These are phyloP conservation scores for Poa annua DNA, from an alignment of 176 grass and related monocot genomes.

Conservation along the genomic window DNA sequence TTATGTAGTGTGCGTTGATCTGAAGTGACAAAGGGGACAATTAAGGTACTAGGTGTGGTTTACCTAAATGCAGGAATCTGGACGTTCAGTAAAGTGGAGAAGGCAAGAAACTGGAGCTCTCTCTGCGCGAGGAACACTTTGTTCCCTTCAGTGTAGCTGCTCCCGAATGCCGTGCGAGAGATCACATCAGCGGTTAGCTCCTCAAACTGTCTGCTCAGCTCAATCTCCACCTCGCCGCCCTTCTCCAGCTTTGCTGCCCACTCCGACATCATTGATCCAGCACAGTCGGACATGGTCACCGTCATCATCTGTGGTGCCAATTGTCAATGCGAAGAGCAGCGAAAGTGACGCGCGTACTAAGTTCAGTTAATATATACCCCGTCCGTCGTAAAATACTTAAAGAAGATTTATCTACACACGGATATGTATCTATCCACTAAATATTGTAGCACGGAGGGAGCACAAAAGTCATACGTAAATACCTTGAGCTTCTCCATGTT, in stretches of 20 bases:
- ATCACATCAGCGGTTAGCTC: conserved; percentile 51
- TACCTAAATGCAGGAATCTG: conserved; percentile 31
- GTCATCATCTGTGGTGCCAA: conserved; percentile 58
- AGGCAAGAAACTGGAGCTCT: conserved; percentile 32
- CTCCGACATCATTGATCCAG: conserved; percentile 47
- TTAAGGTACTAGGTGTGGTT: not conserved
- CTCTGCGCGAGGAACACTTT: conserved; percentile 42
- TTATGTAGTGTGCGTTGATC: not conserved
- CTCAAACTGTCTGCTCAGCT: conserved; percentile 37
- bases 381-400: too few relatives aligned
- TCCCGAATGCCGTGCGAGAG: conserved; percentile 48
- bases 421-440: too few relatives aligned
- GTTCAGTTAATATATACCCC: too few relatives aligned
- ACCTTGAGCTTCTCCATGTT: conserved; percentile 52
- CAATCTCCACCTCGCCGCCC: conserved; percentile 30
- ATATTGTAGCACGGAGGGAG: too few relatives aligned
- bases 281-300: conserved; percentile 46
- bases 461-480: too few relatives aligned
- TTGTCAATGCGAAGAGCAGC: not conserved
- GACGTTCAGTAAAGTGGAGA: conserved; percentile 16
- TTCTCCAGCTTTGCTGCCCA: conserved; percentile 41
- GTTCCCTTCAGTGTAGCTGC: conserved; percentile 37
- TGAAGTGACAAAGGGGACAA: not conserved
- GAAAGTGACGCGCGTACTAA: too few relatives aligned
- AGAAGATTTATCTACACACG: too few relatives aligned